Evolutionary conservation across 2,329 filamentous ascomycete species (phyloP).

Genomic region (Diaporthe helianthi): DNA sequence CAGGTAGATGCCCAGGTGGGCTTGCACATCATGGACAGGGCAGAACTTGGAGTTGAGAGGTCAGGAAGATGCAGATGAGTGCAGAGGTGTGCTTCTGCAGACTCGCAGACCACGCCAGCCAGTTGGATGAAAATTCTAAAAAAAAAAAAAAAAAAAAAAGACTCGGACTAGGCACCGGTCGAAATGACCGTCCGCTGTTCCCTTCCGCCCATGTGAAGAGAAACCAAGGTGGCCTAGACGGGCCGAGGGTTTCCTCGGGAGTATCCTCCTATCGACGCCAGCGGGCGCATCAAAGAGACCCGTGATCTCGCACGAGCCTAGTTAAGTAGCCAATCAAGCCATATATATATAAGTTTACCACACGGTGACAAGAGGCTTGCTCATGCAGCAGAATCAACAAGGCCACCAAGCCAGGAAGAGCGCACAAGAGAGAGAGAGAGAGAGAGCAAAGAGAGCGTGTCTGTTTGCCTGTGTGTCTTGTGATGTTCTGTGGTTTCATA

Average conservation of each 20-base stretch:
- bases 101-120: not conserved
- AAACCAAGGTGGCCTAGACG: not conserved
- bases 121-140: not conserved
- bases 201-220: not conserved
- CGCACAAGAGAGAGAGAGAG: not conserved
- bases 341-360: not conserved
- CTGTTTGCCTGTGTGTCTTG: not conserved
- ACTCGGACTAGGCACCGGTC: not conserved
- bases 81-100: too few relatives aligned
- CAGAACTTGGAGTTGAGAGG: too few relatives aligned
- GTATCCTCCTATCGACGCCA: not conserved
- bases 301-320: not conserved
- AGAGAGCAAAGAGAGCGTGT: too few relatives aligned
- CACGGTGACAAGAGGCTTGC: not conserved
- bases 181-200: not conserved
- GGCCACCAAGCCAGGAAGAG: not conserved
- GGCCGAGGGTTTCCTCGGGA: too few relatives aligned
- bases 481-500: not conserved
- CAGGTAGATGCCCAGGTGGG: too few relatives aligned
- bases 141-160: too few relatives aligned
- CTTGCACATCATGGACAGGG: too few relatives aligned
- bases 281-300: not conserved
- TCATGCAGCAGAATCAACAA: not conserved
- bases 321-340: not conserved
- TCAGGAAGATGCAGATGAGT: too few relatives aligned